Base-by-base conservation (phyloP, 2,329 filamentous ascomycete genomes). In the Fusarium sp. region DNA sequence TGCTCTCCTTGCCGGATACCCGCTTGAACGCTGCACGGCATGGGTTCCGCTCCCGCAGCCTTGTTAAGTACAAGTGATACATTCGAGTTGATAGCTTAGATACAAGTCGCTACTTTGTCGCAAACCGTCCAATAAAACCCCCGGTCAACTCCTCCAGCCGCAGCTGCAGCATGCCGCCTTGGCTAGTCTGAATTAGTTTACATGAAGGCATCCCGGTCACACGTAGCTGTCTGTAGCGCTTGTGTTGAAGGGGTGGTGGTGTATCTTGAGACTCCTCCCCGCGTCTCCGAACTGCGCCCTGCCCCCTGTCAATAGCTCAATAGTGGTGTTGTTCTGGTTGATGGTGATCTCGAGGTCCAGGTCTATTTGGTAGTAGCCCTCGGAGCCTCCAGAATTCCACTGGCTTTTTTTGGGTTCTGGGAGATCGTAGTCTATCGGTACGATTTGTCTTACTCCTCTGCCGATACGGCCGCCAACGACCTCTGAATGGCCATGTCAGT, bases 341-440 rank as follows among this genome's bases (percentile, higher is more conserved):
- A 67, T 41, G 2, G 23, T 27, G 5, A 67, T 51, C 15, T 67
- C 52, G 8, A 67, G 56, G 37, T 65, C 47, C 61, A 67, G 60
- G 43, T 65, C 57, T 8, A 58, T 41, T n/a, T 54, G 47, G 23
- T 31, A 60, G 27, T 50, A 58, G 11, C 48, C 31, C 23, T n/a
- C 41, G 13, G 52, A 50, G 46, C n/a, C n/a, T 9, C 47, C 46
- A 12, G 34, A 28, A 13, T 30, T 36, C 40, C 16, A 44, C 23
- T 57, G 53, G 18, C 15, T 30, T 11, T 16, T 15, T 30, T 39
- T 37, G 23, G 18, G 41, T 7, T 18, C 13, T n/a, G 40, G 53
- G 31, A 57, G 31, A n/a, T 37, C 18, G 27, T 37, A 56, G 41
- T 56, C 41, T 23, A 44, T 28, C 30, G 28, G n/a, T 41, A 46